These are phyloP conservation scores for Tetrahymena thermophila DNA, from an alignment of 73 alveolate genomes.

Conservation along the genomic window DNA sequence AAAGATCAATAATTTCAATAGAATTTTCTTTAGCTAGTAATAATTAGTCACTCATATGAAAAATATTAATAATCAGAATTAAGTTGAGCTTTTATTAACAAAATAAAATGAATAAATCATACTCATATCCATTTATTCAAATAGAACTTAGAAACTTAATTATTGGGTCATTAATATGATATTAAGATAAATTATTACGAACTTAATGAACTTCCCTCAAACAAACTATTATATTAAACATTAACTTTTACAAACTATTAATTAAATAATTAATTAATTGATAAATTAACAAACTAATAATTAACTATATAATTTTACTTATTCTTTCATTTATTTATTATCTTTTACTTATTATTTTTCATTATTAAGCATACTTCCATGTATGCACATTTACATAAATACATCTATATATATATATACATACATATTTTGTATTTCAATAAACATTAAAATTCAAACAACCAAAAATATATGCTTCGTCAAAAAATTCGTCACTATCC, in stretches of 20 bases:
- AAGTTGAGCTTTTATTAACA: no score
- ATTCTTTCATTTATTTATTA: neutral
- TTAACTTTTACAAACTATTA: neutral
- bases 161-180: neutral
- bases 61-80: no score
- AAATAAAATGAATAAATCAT: neutral
- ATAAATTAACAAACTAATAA: no score
- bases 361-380: no score
- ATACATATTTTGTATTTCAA: neutral
- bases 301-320: neutral
- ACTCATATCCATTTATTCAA: no score
- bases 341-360: neutral
- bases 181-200: neutral
- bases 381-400: no score
- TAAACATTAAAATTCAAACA: neutral
- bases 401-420: no score
- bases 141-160: neutral
- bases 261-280: no score
- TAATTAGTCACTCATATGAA: no score
- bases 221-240: neutral
- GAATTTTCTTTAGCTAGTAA: no score
- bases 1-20: no score
- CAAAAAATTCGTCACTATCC: neutral
- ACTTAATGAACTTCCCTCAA: neutral
- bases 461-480: neutral